Evolutionary conservation across 345 rosid genomes (phyloP).

Genomic region (Eutrema yunnanense): DNA sequence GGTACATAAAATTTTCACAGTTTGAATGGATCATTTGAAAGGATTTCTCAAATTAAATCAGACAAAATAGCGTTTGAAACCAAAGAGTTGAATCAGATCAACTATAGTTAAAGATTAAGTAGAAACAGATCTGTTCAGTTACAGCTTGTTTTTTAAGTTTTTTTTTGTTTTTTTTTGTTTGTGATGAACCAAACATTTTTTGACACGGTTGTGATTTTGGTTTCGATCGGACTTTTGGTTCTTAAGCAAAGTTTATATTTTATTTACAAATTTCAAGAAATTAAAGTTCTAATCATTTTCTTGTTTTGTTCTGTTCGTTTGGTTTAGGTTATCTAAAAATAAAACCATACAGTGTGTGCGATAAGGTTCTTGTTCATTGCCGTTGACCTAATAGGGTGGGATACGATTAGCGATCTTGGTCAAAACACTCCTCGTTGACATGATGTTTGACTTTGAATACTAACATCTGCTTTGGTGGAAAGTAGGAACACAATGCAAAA

Average conservation of each 20-base stretch:
- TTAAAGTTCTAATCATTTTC: neutral
- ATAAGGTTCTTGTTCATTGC: neutral
- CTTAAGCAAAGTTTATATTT: neutral
- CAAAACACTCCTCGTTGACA: conserved; percentile 17
- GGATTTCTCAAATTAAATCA: no score
- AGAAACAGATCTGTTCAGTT: no score
- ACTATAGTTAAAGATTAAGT: no score
- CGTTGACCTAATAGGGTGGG: neutral
- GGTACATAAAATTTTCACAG: no score
- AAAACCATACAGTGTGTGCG: neutral
- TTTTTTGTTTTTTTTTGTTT: no score
- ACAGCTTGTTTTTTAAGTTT: no score
- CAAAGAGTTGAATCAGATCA: no score
- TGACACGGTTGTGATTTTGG: no score
- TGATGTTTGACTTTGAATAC: conserved; percentile 22
- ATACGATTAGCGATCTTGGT: neutral
- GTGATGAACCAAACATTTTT: no score
- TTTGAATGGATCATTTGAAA: no score
- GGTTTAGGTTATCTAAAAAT: neutral
- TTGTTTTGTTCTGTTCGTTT: neutral
- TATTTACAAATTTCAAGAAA: neutral
- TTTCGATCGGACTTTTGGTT: neutral
- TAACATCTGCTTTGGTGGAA: conserved; percentile 20
- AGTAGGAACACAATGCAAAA: conserved; percentile 33
- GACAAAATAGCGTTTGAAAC: no score